Percentiles rank a stretch among this genome's conserved stretches.
phyloP scores from a whole-genome alignment of 1,284 basidiomycete species.

The Pterula multifida region DNA sequence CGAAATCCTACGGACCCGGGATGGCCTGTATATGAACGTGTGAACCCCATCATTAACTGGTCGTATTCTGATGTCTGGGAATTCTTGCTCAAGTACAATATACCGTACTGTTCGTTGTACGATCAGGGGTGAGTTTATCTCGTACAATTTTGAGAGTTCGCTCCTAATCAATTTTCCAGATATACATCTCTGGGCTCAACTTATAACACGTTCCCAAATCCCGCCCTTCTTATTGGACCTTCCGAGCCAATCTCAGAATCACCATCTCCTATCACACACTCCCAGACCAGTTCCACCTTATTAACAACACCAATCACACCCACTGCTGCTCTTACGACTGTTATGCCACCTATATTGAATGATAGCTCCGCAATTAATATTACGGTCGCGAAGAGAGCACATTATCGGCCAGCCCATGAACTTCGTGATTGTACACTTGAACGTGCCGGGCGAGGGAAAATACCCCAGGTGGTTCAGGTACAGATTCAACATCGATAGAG shows the following conservation, averaged over 20 bases:
- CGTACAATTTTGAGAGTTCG: background rate
- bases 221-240: conserved; percentile 45
- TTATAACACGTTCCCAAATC: conserved; percentile 90
- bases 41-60: conserved; percentile 97
- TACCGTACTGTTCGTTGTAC: conserved; percentile 85
- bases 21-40: conserved; percentile 85
- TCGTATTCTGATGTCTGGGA: conserved; percentile 82
- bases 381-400: conserved; percentile 11
- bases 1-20: conserved; percentile 73
- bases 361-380: conserved; percentile 4
- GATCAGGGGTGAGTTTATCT: conserved; percentile 66
- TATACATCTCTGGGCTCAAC: conserved; percentile 96
- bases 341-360: conserved; percentile 15
- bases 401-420: conserved; percentile 71
- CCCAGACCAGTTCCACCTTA: conserved; percentile 7
- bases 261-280: conserved; percentile 3
- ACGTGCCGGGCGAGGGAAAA: conserved; percentile 43
- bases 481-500: background rate
- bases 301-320: conserved; percentile 12
- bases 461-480: conserved; percentile 7
- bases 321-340: conserved; percentile 14
- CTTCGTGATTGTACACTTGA: conserved; percentile 69
- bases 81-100: conserved; percentile 65
- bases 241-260: conserved; percentile 9
- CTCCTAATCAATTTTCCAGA: conserved; percentile 25